Conservation (phyloP, 1,284 basidiomycete genomes). For the Ceratobasidium sp. region DNA sequence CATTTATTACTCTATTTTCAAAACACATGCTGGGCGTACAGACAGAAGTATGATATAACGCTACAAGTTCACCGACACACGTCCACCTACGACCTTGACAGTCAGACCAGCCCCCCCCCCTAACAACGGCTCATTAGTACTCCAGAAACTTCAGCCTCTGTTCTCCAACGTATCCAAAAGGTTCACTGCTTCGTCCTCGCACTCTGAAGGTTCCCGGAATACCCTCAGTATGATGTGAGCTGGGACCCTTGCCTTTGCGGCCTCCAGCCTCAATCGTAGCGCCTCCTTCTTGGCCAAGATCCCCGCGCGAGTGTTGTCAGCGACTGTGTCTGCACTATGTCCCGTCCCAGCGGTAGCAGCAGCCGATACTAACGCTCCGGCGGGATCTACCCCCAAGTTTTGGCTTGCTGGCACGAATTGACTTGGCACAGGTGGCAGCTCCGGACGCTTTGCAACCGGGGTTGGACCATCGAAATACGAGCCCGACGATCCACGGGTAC, state of each 20-base stretch:
- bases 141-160: background rate
- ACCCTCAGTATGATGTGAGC: slow-evolving; percentile 68
- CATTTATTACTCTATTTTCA: slow-evolving; percentile 2
- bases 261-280: slow-evolving; percentile 71
- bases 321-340: slow-evolving; percentile 25
- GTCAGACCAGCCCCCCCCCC: background rate
- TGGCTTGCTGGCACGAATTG: background rate
- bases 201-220: slow-evolving; percentile 74
- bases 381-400: slow-evolving; percentile 19
- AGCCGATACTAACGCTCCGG: slow-evolving; percentile 34
- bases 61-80: background rate
- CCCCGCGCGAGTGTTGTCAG: slow-evolving; percentile 32
- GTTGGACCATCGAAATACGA: slow-evolving; percentile 38
- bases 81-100: background rate
- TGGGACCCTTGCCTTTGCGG: slow-evolving; percentile 69
- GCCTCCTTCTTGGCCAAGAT: slow-evolving; percentile 57
- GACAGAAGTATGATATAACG: background rate
- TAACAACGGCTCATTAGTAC: background rate
- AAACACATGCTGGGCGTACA: background rate
- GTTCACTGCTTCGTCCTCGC: slow-evolving; percentile 62
- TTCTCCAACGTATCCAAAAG: slow-evolving; percentile 31
- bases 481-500: slow-evolving; percentile 20
- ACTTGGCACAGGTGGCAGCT: slow-evolving; percentile 1
- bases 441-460: slow-evolving; percentile 13
- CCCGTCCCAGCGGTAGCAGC: slow-evolving; percentile 40